Evolutionary conservation across 257 asterid genomes (phyloP).

Genomic region (Solanum bukasovii): DNA sequence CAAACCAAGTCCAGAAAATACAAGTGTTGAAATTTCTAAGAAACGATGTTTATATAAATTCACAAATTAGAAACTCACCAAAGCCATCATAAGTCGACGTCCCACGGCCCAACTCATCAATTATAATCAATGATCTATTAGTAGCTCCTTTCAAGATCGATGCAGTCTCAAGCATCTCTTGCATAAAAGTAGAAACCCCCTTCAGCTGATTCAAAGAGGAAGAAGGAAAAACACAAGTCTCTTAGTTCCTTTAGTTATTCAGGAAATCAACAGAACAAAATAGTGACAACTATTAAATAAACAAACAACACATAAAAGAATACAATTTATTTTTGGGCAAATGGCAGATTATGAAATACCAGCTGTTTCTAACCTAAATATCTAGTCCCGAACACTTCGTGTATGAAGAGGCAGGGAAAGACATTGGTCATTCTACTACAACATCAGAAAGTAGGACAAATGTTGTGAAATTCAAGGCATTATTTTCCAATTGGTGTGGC

Average conservation of each 20-base stretch:
- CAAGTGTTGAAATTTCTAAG: neutral
- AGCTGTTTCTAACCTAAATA: neutral
- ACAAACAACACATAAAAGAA: neutral
- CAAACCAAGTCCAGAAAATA: neutral
- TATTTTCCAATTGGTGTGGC: neutral
- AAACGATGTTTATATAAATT: neutral
- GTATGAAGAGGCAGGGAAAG: neutral
- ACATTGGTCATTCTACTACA: neutral
- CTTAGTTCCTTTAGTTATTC: neutral
- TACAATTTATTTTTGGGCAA: neutral
- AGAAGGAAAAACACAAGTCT: neutral
- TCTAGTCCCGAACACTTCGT: neutral
- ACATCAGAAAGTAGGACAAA: neutral
- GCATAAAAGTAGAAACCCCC: slow-evolving; percentile 99
- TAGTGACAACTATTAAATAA: neutral
- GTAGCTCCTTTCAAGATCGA: slow-evolving; percentile 97
- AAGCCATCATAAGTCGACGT: slow-evolving; percentile 98
- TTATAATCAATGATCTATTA: slow-evolving; percentile 66
- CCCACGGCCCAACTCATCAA: slow-evolving; percentile 98
- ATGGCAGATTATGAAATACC: neutral
- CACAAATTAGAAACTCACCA: slow-evolving; percentile 44
- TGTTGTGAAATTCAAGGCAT: neutral
- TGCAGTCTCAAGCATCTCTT: slow-evolving; percentile 99
- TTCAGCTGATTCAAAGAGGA: slow-evolving; percentile 46
- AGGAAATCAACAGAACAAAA: neutral